A percentile compares a stretch with the other conserved stretches of the same genome.
Evolutionary conservation across 208 protist species (phyloP).

Genomic region (Leptomonas seymouri): DNA sequence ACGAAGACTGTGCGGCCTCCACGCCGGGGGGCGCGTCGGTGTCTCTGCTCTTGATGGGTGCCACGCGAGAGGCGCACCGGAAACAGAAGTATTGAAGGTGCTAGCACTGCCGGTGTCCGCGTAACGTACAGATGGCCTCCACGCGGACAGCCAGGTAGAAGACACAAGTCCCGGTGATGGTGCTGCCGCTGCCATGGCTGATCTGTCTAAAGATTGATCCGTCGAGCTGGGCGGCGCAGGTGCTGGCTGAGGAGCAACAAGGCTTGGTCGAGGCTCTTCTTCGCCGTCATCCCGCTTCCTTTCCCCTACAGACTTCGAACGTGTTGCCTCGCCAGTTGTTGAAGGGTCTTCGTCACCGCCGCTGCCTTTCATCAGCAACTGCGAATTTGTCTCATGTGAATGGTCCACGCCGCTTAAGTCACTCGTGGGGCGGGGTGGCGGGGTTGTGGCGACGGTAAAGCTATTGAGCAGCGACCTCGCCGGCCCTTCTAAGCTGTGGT

Average conservation of each 20-base stretch:
- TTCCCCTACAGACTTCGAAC: neutral
- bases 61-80: slow-evolving; percentile 1
- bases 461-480: slow-evolving; percentile 27
- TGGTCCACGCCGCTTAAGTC: neutral
- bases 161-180: neutral
- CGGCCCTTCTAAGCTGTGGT: slow-evolving; percentile 15
- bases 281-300: slow-evolving; percentile 5
- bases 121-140: slow-evolving; percentile 1
- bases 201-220: neutral
- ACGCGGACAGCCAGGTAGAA: slow-evolving; percentile 1
- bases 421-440: slow-evolving; percentile 5
- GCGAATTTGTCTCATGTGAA: neutral
- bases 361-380: neutral
- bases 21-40: neutral
- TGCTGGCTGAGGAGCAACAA: slow-evolving; percentile 16
- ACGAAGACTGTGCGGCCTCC: neutral
- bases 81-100: neutral
- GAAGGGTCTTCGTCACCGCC: neutral
- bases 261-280: slow-evolving; percentile 22
- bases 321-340: neutral
- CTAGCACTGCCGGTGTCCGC: neutral
- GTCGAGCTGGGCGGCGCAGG: slow-evolving; percentile 15
- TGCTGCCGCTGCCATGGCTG: neutral
- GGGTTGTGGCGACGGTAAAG: slow-evolving; percentile 30
- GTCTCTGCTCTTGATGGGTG: neutral